phyloP scores from a whole-genome alignment of 2,329 filamentous ascomycete species.

The Fusarium concolor region DNA sequence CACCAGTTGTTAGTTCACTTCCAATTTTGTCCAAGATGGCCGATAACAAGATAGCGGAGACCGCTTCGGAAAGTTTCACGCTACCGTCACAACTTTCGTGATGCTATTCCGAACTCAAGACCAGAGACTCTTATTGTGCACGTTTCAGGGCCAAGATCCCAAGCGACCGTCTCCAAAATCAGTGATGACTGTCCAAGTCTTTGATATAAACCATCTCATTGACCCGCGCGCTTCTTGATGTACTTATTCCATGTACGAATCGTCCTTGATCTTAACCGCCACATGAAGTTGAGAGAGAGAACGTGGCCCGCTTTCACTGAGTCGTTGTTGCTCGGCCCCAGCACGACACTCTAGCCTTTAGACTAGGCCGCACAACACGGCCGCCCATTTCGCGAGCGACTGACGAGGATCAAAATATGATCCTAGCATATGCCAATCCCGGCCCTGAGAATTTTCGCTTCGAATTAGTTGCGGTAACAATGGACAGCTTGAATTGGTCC shows the following conservation, averaged over 20 bases:
- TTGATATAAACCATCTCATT: constrained; percentile 25
- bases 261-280: constrained; percentile 42
- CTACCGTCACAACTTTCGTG: background rate
- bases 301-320: constrained; percentile 49
- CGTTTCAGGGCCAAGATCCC: background rate
- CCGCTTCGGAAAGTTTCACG: constrained; percentile 11
- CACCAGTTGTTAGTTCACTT: constrained; percentile 6
- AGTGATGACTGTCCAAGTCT: constrained; percentile 7
- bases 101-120: constrained; percentile 23
- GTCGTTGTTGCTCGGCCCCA: constrained; percentile 42
- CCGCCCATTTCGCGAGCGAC: constrained; percentile 43
- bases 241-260: constrained; percentile 25
- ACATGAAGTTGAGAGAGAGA: constrained; percentile 47
- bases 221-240: constrained; percentile 31
- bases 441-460: constrained; percentile 42
- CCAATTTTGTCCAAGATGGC: background rate
- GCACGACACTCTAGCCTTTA: constrained; percentile 39
- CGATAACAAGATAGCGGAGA: constrained; percentile 8
- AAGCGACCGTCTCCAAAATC: constrained; percentile 5
- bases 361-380: constrained; percentile 41
- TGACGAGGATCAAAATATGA: constrained; percentile 36
- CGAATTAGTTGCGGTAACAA: constrained; percentile 34
- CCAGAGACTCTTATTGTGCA: background rate
- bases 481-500: constrained; percentile 32
- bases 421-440: constrained; percentile 29